Percentiles rank a stretch among this genome's conserved stretches.
Evolutionary conservation across 306 rosid genomes (phyloP).

Genomic region (Citrullus colocynthis): DNA sequence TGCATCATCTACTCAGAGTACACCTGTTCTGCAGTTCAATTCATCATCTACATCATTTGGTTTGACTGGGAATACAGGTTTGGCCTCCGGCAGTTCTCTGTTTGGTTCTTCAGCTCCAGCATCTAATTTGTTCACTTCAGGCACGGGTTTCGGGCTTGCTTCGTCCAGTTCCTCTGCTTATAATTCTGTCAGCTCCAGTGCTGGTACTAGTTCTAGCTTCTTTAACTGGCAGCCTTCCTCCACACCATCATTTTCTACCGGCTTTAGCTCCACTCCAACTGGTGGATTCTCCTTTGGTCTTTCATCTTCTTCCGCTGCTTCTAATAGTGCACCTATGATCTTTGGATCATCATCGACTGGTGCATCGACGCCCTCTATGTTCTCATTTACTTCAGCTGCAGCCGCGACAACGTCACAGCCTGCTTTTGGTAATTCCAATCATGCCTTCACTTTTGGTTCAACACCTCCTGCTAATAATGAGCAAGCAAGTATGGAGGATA

Average conservation of each 20-base stretch:
- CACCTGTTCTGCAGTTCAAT: constrained; percentile 27
- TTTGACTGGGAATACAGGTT: constrained; percentile 27
- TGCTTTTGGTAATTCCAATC: constrained; percentile 36
- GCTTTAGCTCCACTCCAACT: constrained; percentile 18
- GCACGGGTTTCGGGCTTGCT: constrained; percentile 22
- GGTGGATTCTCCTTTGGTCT: constrained; percentile 18
- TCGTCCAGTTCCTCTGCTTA: constrained; percentile 35
- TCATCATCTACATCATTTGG: constrained; percentile 41
- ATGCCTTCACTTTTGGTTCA: constrained; percentile 30
- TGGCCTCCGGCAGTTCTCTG: constrained; percentile 44
- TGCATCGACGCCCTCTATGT: constrained; percentile 35
- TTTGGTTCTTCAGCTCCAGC: constrained; percentile 40
- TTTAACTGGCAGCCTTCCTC: constrained; percentile 48
- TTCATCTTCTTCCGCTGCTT: constrained; percentile 7
- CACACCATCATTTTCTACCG: constrained; percentile 29
- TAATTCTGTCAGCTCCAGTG: constrained; percentile 34
- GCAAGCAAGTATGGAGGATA: constrained; percentile 75
- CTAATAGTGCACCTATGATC: background rate
- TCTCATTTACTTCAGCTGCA: constrained; percentile 44
- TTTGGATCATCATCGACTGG: constrained; percentile 44
- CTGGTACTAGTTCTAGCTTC: constrained; percentile 27
- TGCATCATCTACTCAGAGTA: constrained; percentile 37
- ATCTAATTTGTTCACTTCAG: constrained; percentile 22
- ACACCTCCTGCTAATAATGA: constrained; percentile 37
- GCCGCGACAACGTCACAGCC: constrained; percentile 38